These are phyloP conservation scores for Populus ilicifolia DNA, from an alignment of 345 rosid species.

Conservation along the genomic window DNA sequence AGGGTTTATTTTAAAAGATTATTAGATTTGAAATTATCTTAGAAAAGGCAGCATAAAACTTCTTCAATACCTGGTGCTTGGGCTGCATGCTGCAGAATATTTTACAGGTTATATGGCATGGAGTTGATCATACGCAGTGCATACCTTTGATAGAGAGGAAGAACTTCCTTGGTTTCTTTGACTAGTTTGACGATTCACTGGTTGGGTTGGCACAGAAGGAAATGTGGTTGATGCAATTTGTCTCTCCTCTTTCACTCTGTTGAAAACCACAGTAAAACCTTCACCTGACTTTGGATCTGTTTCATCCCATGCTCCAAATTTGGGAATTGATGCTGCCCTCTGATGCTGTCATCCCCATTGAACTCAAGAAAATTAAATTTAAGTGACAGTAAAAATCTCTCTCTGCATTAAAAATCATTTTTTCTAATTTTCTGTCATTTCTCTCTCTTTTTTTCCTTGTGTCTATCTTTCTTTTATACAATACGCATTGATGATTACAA, in stretches of 20 bases:
- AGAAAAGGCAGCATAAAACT: neutral
- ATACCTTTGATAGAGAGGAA: slow-evolving; percentile 29
- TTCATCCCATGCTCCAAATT: slow-evolving; percentile 64
- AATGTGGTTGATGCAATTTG: slow-evolving; percentile 22
- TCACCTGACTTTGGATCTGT: slow-evolving; percentile 46
- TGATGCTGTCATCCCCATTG: slow-evolving; percentile 28
- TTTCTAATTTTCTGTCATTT: neutral
- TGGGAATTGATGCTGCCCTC: slow-evolving; percentile 39
- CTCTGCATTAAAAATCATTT: too few species aligned
- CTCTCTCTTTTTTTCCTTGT: neutral
- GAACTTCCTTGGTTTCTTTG: slow-evolving; percentile 6
- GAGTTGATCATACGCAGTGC: neutral
- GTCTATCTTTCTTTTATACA: too few species aligned
- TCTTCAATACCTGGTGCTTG: neutral
- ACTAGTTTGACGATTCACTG: neutral
- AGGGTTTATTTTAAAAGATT: neutral
- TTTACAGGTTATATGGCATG: neutral
- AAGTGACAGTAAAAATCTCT: too few species aligned
- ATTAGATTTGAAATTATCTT: neutral
- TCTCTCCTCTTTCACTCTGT: slow-evolving; percentile 50
- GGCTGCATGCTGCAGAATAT: neutral
- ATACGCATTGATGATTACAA: too few species aligned
- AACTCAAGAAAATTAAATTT: neutral
- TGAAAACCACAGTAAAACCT: slow-evolving; percentile 42
- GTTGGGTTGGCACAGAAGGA: slow-evolving; percentile 10